A percentile compares a stretch with the other conserved stretches of the same genome.
Conservation (phyloP, 371 early-diverging fungal genomes). For the Rhizopus microsporus region DNA sequence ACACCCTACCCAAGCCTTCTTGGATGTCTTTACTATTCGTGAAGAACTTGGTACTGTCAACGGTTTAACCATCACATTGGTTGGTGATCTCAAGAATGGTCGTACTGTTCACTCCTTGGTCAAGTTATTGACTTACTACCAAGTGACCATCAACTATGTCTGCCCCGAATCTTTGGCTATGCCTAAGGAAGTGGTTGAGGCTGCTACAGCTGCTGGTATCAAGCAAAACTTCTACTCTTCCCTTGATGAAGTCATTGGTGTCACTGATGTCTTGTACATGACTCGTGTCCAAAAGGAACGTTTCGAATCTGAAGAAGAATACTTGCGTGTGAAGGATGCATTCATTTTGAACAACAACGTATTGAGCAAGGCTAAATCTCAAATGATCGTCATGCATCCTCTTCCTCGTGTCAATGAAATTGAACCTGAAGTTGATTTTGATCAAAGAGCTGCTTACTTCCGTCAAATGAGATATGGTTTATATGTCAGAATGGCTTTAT, state of each 20-base stretch:
- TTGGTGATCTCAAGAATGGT: constrained; percentile 96
- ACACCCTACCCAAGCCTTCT: constrained; percentile 97
- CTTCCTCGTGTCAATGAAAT: constrained; percentile 95
- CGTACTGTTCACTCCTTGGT: constrained; percentile 97
- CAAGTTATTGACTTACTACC: constrained; percentile 86
- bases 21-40: constrained; percentile 94
- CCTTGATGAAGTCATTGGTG: constrained; percentile 79
- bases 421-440: constrained; percentile 95
- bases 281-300: constrained; percentile 97
- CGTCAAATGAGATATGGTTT: constrained; percentile 97
- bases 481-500: constrained; percentile 95
- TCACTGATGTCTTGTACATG: constrained; percentile 96
- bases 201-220: constrained; percentile 69
- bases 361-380: constrained; percentile 84
- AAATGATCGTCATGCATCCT: constrained; percentile 98
- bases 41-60: constrained; percentile 95
- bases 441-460: constrained; percentile 96
- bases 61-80: constrained; percentile 91
- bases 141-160: constrained; percentile 93
- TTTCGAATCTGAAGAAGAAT: constrained; percentile 78
- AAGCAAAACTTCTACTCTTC: constrained; percentile 69
- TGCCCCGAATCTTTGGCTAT: constrained; percentile 81
- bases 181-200: constrained; percentile 85
- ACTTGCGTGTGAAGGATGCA: constrained; percentile 74
- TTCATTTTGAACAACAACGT: constrained; percentile 87